These are phyloP conservation scores for Elsinoe ampelina DNA, from an alignment of 2,329 filamentous ascomycete genomes.

Conservation along the genomic window DNA sequence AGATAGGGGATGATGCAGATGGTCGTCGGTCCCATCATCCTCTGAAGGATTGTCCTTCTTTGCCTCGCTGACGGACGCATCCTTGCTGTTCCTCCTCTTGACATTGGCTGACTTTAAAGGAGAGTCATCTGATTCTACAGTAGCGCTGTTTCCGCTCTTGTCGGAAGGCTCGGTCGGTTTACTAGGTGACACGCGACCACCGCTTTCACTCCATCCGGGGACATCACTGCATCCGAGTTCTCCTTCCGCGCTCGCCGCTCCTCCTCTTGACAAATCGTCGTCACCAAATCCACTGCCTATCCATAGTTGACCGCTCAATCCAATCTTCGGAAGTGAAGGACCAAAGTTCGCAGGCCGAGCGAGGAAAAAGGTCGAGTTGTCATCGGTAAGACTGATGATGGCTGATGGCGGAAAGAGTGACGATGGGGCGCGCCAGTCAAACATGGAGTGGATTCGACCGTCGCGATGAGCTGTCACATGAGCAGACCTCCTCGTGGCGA, in stretches of 20 bases:
- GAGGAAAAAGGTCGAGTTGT: constrained; percentile 95
- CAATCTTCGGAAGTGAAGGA: constrained; percentile 61
- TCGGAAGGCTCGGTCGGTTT: not conserved
- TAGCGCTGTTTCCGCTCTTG: constrained; percentile 21
- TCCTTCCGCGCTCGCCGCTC: constrained; percentile 53
- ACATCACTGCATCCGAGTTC: constrained; percentile 94
- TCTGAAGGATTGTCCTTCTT: constrained; percentile 22
- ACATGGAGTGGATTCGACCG: constrained; percentile 33
- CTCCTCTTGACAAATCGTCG: constrained; percentile 55
- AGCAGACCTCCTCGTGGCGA: constrained; percentile 22
- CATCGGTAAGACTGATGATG: constrained; percentile 90
- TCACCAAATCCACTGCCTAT: constrained; percentile 87
- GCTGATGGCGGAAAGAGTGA: constrained; percentile 92
- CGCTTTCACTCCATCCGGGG: constrained; percentile 65
- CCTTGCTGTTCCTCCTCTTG: constrained; percentile 19
- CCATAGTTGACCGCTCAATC: constrained; percentile 85
- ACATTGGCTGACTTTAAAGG: constrained; percentile 17
- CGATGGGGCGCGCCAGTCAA: constrained; percentile 52
- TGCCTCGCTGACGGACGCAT: constrained; percentile 5
- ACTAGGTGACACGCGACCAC: constrained; percentile 21
- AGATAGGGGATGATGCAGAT: constrained; percentile 56
- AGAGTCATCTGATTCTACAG: constrained; percentile 14
- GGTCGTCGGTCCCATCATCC: constrained; percentile 76
- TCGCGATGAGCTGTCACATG: constrained; percentile 21
- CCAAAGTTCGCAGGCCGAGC: constrained; percentile 91